Evolutionary conservation across 371 early-diverging fungal genomes (phyloP).

Genomic region (Amoeboaphelidium protococcarum): DNA sequence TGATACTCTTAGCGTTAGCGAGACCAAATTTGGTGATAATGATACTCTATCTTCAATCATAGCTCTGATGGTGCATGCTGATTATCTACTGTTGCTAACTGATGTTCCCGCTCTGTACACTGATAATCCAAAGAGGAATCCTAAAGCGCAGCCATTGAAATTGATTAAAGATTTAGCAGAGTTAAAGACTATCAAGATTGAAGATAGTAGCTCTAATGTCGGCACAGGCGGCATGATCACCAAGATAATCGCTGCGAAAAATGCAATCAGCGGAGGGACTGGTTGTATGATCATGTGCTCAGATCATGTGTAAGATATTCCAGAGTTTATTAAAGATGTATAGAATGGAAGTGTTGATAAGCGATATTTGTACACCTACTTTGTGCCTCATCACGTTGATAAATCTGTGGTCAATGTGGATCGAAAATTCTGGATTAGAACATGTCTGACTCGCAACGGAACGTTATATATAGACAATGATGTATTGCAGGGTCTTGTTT

Average conservation of each 20-base stretch:
- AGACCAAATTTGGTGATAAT: constrained; percentile 89
- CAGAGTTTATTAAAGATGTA: constrained; percentile 53
- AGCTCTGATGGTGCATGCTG: constrained; percentile 86
- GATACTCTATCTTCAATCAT: constrained; percentile 85
- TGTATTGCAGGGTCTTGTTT: too few species aligned
- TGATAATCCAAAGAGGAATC: constrained; percentile 72
- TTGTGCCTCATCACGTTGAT: too few species aligned
- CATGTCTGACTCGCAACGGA: too few species aligned
- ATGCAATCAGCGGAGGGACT: constrained; percentile 62
- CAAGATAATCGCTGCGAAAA: constrained; percentile 81
- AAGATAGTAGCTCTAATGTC: constrained; percentile 36
- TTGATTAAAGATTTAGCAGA: constrained; percentile 53
- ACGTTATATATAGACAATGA: too few species aligned
- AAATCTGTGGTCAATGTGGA: too few species aligned
- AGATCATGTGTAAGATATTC: constrained; percentile 42
- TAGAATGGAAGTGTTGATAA: too few species aligned
- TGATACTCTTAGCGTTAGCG: constrained; percentile 66
- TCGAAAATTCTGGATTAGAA: too few species aligned
- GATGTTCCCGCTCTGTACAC: constrained; percentile 85
- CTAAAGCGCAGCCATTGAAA: constrained; percentile 45
- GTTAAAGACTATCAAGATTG: constrained; percentile 10
- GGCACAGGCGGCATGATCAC: constrained; percentile 95
- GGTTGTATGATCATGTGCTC: not conserved
- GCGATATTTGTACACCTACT: too few species aligned
- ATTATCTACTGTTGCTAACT: constrained; percentile 76